phyloP scores from a whole-genome alignment of 345 rosid genomes.

The Turnera subulata region DNA sequence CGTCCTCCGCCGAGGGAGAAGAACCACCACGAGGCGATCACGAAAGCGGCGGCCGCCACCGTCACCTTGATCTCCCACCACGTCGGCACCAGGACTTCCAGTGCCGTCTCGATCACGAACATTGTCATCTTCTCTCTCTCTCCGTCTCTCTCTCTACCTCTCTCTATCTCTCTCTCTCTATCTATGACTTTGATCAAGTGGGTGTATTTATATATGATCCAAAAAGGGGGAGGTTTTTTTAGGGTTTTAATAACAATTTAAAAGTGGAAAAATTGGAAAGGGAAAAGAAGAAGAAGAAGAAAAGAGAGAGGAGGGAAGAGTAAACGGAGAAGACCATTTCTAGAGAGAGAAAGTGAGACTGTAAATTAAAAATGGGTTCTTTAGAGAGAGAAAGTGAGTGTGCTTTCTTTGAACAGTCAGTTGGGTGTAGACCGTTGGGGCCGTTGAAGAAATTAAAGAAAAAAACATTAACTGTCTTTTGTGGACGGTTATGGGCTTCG shows the following conservation, averaged over 20 bases:
- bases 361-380: no score
- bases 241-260: slow-evolving; percentile 15
- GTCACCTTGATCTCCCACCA: slow-evolving; percentile 86
- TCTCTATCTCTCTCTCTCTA: not conserved
- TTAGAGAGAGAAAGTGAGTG: not conserved
- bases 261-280: not conserved
- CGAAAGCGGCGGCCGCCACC: slow-evolving; percentile 55
- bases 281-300: not conserved
- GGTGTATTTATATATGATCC: not conserved
- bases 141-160: not conserved
- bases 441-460: no score
- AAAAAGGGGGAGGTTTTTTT: not conserved
- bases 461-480: no score
- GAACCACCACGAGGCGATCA: slow-evolving; percentile 57
- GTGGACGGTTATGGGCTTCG: no score
- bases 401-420: not conserved
- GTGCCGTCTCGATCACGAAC: slow-evolving; percentile 33
- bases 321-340: slow-evolving; percentile 14
- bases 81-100: slow-evolving; percentile 63
- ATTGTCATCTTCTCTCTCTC: not conserved
- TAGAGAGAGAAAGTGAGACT: slow-evolving; percentile 1
- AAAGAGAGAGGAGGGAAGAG: slow-evolving; percentile 3
- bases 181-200: not conserved
- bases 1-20: slow-evolving; percentile 44
- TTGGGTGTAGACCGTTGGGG: not conserved